Evolutionary conservation across 371 early-diverging fungal genomes (phyloP), one percentile per base, ranked within the genome.

Genomic region (Mucor sp.): DNA sequence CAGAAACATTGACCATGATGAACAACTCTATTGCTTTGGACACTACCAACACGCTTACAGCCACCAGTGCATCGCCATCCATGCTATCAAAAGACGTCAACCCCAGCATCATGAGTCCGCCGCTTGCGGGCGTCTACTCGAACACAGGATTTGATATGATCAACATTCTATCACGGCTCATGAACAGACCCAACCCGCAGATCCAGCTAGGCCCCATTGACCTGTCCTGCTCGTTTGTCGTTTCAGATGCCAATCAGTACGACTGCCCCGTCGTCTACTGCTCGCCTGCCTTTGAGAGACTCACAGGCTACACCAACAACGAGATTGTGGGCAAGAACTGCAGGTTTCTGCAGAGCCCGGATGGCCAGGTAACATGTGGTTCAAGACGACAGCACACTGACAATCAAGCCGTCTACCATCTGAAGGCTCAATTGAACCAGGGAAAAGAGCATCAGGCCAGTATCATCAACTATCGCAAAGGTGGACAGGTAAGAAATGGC

Each of bases 291-390:
- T 90, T 90, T 66, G 79, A 83, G 53, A 70, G 74, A 71, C 63
- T 91, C 41, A 90, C 91, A 11, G 90, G 89, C 0, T 91, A 89
- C 63, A 48, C 65, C 1, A 65, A 66, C 15, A 53, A 30, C 23
- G 90, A 91, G 68, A 79, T 86, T 48, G 60, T 91, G 3, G 87
- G 89, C n/a, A 70, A 78, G 25, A 90, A 89, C 62, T 91, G 91
- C 74, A 79, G 91, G 5, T 91, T 91, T 60, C 67, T 91, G 55
- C 91, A 86, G 64, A 61, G 78, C 8, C 82, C 85, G 11, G 81
- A 82, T 66, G 85, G 86, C 6, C 72, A 72, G n/a, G 86, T 84
- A 6, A 71, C 77, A 9, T 47, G 70, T 19, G 85, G 85, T 3
- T 82, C 84, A 3, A 64, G 77, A 23, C 74, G 90, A 19, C 69